Percentiles rank a stretch among this genome's conserved stretches.
These are phyloP conservation scores for Fistulinella cinereoalba DNA, from an alignment of 1,284 basidiomycete species.

Conservation along the genomic window DNA sequence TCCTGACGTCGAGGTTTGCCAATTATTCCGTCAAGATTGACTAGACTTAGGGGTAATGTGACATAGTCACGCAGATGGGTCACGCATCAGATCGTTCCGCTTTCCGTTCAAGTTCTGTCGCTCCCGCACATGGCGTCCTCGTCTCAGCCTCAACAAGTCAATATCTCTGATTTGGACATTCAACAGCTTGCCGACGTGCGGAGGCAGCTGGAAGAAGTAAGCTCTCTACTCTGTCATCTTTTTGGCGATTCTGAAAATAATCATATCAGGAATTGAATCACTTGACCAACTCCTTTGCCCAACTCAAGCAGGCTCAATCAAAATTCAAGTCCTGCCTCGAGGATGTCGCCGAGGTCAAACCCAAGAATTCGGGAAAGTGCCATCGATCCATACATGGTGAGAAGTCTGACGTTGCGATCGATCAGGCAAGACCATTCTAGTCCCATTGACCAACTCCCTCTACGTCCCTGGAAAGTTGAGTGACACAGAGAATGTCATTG, in stretches of 20 bases:
- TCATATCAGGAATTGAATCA: slow-evolving; percentile 82
- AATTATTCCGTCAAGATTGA: too few species aligned
- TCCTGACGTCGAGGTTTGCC: too few species aligned
- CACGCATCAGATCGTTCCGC: too few species aligned
- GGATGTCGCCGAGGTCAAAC: slow-evolving; percentile 77
- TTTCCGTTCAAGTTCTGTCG: too few species aligned
- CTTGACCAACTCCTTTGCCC: slow-evolving; percentile 88
- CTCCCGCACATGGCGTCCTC: slow-evolving; percentile 38
- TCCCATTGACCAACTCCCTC: slow-evolving; percentile 91
- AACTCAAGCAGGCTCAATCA: slow-evolving; percentile 88
- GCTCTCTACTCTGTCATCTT: too few species aligned
- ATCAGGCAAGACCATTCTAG: slow-evolving; percentile 81
- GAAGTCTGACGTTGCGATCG: neutral
- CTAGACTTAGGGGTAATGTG: too few species aligned
- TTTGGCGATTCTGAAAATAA: slow-evolving; percentile 6
- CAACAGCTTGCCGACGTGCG: slow-evolving; percentile 83
- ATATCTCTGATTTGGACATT: slow-evolving; percentile 76
- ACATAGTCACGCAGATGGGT: too few species aligned
- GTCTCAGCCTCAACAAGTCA: slow-evolving; percentile 63
- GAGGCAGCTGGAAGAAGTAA: slow-evolving; percentile 85
- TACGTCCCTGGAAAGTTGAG: slow-evolving; percentile 91
- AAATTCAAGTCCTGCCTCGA: slow-evolving; percentile 90
- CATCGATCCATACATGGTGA: neutral
- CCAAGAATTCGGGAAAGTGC: slow-evolving; percentile 65
- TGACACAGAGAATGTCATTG: slow-evolving; percentile 84